Evolutionary conservation across 2,329 filamentous ascomycete genomes (phyloP), one percentile per base, ranked within the genome.

Genomic region (Aulographum hederae): DNA sequence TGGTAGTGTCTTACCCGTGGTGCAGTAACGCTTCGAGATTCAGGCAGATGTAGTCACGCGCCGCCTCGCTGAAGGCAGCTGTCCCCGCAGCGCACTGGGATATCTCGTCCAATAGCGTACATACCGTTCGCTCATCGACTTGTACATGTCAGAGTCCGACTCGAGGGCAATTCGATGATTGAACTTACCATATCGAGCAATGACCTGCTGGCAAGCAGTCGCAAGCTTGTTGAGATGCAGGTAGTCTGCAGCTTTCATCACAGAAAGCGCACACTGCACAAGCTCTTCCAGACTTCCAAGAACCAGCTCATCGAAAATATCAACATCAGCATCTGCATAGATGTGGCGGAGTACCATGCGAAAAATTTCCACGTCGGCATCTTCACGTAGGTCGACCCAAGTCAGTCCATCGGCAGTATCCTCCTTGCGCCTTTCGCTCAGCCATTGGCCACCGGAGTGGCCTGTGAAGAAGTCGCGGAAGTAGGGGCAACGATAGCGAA

Each of bases 21-120:
- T 94, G 84, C 31, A 98, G 70, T 65, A 95, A 81, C 5, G 74
- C 72, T 51, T 98, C 89, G 35, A 95, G 63, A 45, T 93, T 91
- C 28, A 93, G 59, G 44, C 84, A 93, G 15, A 94, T 72, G 47
- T 94, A 98, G 49, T 93, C 81, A 18, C 95, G 59, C 0, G 78
- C 80, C 6, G 78, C 78, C 41, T 89, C 70, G 51, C 92, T 93
- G 57, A 98, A 94, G 34, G 78, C 72, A n/a, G n/a, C n/a, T n/a
- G n/a, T n/a, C 1, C 70, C 71, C 4, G 93, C 73, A 1, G 77
- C 78, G 47, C 78, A 92, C 3, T 80, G 78, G 28, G 81, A 78
- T 37, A 94, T 78, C 2, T 77, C 77, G 46, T 92, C 93, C 8
- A 98, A 63, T 12, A 95, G 61, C 32, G 76, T 73, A 36, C 80